Percentiles rank a stretch among this genome's conserved stretches.
Conservation (phyloP, 768 basidiomycete genomes). For the Heimioporus sp. region DNA sequence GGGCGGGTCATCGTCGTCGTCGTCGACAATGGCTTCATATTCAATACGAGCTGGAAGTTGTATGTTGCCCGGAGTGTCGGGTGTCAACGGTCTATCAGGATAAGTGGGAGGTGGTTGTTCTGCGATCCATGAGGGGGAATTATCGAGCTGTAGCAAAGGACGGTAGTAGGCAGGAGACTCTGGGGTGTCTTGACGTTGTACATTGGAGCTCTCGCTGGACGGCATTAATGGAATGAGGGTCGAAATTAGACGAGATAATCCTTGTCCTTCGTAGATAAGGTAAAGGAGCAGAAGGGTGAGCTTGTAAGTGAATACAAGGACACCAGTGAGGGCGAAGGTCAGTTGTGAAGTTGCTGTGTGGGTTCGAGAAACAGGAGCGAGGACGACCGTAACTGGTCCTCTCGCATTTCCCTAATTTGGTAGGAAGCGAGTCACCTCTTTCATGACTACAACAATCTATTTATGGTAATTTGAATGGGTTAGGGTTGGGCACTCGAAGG, state of each 20-base stretch:
- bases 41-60: constrained; percentile 11
- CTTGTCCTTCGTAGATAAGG: constrained; percentile 23
- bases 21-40: constrained; percentile 10
- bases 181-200: constrained; percentile 15
- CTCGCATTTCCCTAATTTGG: constrained; percentile 10
- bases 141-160: constrained; percentile 32
- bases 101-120: constrained; percentile 8
- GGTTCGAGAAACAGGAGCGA: constrained; percentile 24
- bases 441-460: constrained; percentile 5
- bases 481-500: not conserved
- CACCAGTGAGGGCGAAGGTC: constrained; percentile 12
- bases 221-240: constrained; percentile 27
- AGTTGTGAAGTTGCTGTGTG: constrained; percentile 21
- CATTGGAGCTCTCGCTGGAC: constrained; percentile 27
- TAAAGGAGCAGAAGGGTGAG: constrained; percentile 8
- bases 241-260: constrained; percentile 9
- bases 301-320: constrained; percentile 35
- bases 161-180: constrained; percentile 22
- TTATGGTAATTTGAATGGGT: constrained; percentile 8
- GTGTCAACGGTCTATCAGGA: constrained; percentile 4
- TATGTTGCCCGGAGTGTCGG: constrained; percentile 5
- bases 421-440: constrained; percentile 20
- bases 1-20: constrained; percentile 24
- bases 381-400: not conserved
- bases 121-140: constrained; percentile 22